phyloP scores from a whole-genome alignment of 2,329 filamentous ascomycete species.

The Apiospora marii region DNA sequence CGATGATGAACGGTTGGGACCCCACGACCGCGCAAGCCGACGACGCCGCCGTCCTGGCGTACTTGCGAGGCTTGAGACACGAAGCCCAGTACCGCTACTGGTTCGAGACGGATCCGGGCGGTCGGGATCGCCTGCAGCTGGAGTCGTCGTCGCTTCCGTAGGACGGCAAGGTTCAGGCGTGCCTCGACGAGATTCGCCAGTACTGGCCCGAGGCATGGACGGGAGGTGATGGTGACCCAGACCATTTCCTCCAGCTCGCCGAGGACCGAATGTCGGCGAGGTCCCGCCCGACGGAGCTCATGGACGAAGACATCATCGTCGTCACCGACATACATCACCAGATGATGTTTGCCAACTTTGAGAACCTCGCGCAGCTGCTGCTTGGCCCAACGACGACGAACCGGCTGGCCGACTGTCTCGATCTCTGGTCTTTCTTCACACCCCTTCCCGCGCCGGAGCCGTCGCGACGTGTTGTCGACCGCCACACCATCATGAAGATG shows the following conservation, averaged over 20 bases:
- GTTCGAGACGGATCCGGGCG: neutral
- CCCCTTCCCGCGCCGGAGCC: conserved; percentile 27
- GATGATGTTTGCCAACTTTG: neutral
- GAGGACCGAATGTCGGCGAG: neutral
- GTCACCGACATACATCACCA: neutral
- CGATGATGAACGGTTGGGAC: neutral
- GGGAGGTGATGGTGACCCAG: neutral
- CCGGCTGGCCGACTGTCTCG: conserved; percentile 2
- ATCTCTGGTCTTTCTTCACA: conserved; percentile 28
- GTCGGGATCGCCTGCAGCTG: neutral
- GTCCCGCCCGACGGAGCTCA: neutral
- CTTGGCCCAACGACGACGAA: neutral
- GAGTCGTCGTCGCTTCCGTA: neutral
- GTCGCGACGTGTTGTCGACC: conserved; percentile 28
- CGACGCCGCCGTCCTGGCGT: neutral
- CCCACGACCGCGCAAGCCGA: neutral
- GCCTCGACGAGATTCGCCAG: neutral
- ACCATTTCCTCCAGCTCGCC: neutral
- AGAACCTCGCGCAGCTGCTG: neutral
- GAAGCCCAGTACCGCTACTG: neutral
- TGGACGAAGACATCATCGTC: neutral
- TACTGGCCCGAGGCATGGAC: neutral
- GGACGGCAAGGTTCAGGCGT: neutral
- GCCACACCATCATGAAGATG: conserved; percentile 26
- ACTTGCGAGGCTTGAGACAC: neutral